Conservation (phyloP, 139 green algal genomes). For the Bryopsis sp. region DNA sequence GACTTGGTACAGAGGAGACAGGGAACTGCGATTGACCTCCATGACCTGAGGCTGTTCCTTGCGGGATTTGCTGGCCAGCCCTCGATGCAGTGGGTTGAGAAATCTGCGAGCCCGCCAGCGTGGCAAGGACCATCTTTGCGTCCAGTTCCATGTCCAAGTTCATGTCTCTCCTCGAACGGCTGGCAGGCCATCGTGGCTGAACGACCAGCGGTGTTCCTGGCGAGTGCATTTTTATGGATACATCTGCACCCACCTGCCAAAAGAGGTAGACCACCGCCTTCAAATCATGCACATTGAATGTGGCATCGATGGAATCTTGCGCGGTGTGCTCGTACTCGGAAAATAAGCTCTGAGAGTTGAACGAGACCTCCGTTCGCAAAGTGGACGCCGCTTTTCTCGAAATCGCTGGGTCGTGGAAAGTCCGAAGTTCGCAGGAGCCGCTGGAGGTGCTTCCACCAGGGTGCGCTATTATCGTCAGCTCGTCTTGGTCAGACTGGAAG, state of each 20-base stretch:
- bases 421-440: conserved; percentile 35
- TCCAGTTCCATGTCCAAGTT: too few species aligned
- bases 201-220: conserved; percentile 47
- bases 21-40: too few species aligned
- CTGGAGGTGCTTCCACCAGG: conserved; percentile 9
- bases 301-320: conserved; percentile 38
- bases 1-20: too few species aligned
- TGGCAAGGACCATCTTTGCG: conserved; percentile 59
- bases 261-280: conserved; percentile 50
- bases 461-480: conserved; percentile 59
- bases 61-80: too few species aligned
- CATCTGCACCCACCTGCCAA: conserved; percentile 31
- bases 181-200: conserved; percentile 28
- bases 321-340: conserved; percentile 38
- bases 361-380: conserved; percentile 46
- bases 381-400: background rate
- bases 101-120: conserved; percentile 43
- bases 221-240: conserved; percentile 38
- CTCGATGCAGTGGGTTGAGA: too few species aligned
- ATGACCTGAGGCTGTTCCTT: too few species aligned
- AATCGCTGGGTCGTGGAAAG: conserved; percentile 48
- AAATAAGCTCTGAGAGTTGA: conserved; percentile 52
- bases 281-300: conserved; percentile 70
- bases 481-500: conserved; percentile 59
- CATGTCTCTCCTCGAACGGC: conserved; percentile 20